Evolutionary conservation across 2,329 filamentous ascomycete species (phyloP).

Genomic region (Hypoxylon sp.): DNA sequence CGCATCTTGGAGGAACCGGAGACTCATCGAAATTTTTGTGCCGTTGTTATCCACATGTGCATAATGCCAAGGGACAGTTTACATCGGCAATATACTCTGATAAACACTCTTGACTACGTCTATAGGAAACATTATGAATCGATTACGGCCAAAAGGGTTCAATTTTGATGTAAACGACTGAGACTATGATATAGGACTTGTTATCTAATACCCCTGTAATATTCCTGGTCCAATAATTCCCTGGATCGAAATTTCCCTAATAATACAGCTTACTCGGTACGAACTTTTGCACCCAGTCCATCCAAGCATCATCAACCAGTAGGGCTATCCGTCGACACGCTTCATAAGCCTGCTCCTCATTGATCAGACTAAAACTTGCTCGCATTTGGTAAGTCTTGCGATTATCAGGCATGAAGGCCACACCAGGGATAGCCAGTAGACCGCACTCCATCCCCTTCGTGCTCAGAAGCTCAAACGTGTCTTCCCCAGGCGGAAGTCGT

Average conservation of each 20-base stretch:
- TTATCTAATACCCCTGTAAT: too few relatives aligned
- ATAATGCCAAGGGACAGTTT: too few relatives aligned
- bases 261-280: too few relatives aligned
- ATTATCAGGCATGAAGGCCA: constrained; percentile 16
- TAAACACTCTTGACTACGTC: too few relatives aligned
- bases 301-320: constrained; percentile 12
- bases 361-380: constrained; percentile 11
- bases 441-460: constrained; percentile 11
- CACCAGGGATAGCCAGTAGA: constrained; percentile 12
- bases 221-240: too few relatives aligned
- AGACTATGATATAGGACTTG: too few relatives aligned
- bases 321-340: constrained; percentile 10
- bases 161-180: too few relatives aligned
- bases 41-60: too few relatives aligned
- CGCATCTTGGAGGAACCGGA: background rate
- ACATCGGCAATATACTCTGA: too few relatives aligned
- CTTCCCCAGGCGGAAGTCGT: constrained; percentile 9
- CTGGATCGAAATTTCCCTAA: too few relatives aligned
- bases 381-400: constrained; percentile 8
- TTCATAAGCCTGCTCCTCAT: constrained; percentile 13
- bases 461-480: constrained; percentile 13
- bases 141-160: too few relatives aligned
- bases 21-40: background rate
- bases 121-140: too few relatives aligned
- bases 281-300: constrained; percentile 4